phyloP scores from a whole-genome alignment of 2,329 filamentous ascomycete genomes.

The Aspergillus novoparasiticus region DNA sequence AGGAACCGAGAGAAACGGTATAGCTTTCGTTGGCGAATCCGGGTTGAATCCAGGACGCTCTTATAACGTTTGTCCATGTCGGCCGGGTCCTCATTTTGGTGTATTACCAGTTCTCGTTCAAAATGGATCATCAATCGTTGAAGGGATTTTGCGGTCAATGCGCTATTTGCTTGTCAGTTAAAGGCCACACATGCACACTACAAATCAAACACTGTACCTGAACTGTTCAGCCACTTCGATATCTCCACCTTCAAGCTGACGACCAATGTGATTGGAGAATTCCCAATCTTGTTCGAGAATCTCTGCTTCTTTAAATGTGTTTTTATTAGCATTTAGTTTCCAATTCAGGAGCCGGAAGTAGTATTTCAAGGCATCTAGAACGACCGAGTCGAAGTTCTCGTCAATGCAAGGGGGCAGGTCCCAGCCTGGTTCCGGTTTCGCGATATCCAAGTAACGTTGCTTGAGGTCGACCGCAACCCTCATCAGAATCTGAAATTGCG shows the following conservation, averaged over 20 bases:
- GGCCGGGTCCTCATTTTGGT: conserved; percentile 76
- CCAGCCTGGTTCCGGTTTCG: conserved; percentile 88
- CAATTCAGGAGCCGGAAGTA: conserved; percentile 99
- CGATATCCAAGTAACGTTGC: conserved; percentile 79
- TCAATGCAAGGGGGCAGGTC: conserved; percentile 94
- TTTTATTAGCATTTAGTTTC: conserved; percentile 97
- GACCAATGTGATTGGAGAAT: conserved; percentile 90
- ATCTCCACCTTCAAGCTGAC: conserved; percentile 88
- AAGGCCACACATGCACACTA: background rate
- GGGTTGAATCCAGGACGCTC: conserved; percentile 89
- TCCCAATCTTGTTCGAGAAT: conserved; percentile 97
- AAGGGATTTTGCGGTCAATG: conserved; percentile 88
- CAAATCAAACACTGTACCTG: conserved; percentile 51
- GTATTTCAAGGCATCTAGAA: conserved; percentile 90
- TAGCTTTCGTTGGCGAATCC: conserved; percentile 92
- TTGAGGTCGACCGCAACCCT: conserved; percentile 93
- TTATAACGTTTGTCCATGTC: conserved; percentile 99
- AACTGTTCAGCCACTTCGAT: conserved; percentile 98
- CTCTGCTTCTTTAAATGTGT: conserved; percentile 98
- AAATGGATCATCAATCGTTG: conserved; percentile 87
- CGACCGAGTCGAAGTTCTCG: conserved; percentile 89
- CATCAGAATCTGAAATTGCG: conserved; percentile 91
- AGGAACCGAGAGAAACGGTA: conserved; percentile 92
- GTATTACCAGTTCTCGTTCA: conserved; percentile 83
- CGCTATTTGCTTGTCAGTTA: conserved; percentile 49